phyloP scores from a whole-genome alignment of 768 basidiomycete species.

The Exidia glandulosa region DNA sequence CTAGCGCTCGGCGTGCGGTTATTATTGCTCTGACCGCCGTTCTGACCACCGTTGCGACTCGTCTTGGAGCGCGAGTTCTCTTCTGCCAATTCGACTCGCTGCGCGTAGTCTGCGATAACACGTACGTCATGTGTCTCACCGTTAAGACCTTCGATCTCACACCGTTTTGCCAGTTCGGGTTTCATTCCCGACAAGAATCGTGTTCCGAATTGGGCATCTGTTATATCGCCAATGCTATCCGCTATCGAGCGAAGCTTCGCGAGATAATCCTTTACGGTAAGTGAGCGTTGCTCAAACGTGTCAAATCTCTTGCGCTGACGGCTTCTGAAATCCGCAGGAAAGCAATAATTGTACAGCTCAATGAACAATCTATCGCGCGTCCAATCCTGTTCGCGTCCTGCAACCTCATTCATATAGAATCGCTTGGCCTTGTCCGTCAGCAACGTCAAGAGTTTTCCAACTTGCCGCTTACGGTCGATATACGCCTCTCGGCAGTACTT shows the following conservation, averaged over 20 bases:
- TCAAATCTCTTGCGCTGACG: background rate
- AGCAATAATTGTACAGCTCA: background rate
- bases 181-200: background rate
- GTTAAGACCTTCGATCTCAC: background rate
- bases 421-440: background rate
- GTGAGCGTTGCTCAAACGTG: background rate
- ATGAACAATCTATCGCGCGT: background rate
- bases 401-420: background rate
- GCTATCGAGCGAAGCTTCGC: background rate
- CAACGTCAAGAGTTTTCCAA: background rate
- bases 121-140: background rate
- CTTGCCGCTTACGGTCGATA: background rate
- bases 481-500: background rate
- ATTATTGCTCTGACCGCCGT: too few relatives aligned
- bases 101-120: background rate
- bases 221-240: background rate
- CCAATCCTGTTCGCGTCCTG: background rate
- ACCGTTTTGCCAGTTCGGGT: background rate
- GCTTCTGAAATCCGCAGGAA: background rate
- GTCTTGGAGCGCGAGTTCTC: too few relatives aligned
- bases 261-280: background rate
- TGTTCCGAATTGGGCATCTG: background rate
- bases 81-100: background rate
- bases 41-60: too few relatives aligned
- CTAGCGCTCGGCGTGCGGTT: too few relatives aligned